Evolutionary conservation across 2,329 filamentous ascomycete species (phyloP), one percentile per base, ranked within the genome.

Genomic region (Chalara sp.): DNA sequence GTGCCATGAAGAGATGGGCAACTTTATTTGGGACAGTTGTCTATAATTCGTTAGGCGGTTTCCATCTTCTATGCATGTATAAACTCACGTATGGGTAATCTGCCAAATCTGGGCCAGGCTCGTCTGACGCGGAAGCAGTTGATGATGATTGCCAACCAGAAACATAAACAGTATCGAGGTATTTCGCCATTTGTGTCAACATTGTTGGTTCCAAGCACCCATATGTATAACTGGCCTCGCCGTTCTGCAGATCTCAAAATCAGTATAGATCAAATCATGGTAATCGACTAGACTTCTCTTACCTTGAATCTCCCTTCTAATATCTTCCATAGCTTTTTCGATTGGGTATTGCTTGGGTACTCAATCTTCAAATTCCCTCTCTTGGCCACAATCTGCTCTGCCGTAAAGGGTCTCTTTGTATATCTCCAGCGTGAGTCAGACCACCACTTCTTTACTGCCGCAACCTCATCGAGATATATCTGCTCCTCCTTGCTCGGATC

Each of bases 131-230:
- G 3, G 92, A 96, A 46, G 93, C 93, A 6, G 93, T 99, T 29
- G 91, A 96, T 1, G 92, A 97, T 58, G 89, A 96, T 73, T 99
- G 93, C 93, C 93, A 99, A 58, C 93, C 93, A 49, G 93, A 97
- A 56, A 99, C 93, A 70, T 99, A 99, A 68, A 99, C 89, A 33
- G 93, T 99, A 67, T 99, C 93, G 56, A 99, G 79, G 70, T 95
- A 97, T 73, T 97, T 96, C 63, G 92, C 92, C 93, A 99, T 99
- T 71, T 99, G 93, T 31, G 93, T 97, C 68, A 99, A 81, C 88
- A 96, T 96, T 51, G 95, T 96, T 8, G 93, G 93, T 67, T 99
- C 93, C 58, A 99, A 78, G 73, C 93, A 97, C 65, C 93, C 93
- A 67, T 96, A 99, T 52, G 93, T 99, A 75, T 86, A 95, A 72